Evolutionary conservation across 208 protist species (phyloP).

Genomic region (Crithidia acanthocephali): DNA sequence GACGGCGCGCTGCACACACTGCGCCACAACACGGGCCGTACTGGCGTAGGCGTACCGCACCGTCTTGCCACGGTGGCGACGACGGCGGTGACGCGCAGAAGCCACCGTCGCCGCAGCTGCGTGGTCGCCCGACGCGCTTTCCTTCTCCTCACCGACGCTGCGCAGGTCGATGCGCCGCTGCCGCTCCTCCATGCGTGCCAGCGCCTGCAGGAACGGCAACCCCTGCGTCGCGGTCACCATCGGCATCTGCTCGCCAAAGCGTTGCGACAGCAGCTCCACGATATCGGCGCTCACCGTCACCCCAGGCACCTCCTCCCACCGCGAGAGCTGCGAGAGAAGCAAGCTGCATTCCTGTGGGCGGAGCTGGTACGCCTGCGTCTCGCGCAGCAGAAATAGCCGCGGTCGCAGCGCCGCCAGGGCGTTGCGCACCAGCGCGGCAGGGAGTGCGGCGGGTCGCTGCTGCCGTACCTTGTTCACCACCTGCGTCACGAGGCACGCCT

Average conservation of each 20-base stretch:
- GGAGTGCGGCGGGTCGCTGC: slow-evolving; percentile 13
- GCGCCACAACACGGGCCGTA: slow-evolving; percentile 22
- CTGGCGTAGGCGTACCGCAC: slow-evolving; percentile 21
- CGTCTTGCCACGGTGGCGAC: not conserved
- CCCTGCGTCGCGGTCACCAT: slow-evolving; percentile 60
- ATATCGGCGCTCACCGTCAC: slow-evolving; percentile 49
- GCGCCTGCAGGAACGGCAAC: slow-evolving; percentile 52
- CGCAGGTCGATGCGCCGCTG: not conserved
- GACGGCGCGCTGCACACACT: slow-evolving; percentile 29
- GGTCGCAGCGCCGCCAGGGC: slow-evolving; percentile 57
- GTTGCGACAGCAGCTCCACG: slow-evolving; percentile 68
- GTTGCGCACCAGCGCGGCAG: slow-evolving; percentile 29
- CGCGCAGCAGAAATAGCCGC: slow-evolving; percentile 51
- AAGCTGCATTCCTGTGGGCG: slow-evolving; percentile 67
- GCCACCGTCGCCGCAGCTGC: not conserved
- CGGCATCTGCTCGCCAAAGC: slow-evolving; percentile 56
- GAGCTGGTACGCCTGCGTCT: slow-evolving; percentile 46
- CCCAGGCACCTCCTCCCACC: slow-evolving; percentile 51
- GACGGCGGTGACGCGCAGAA: slow-evolving; percentile 3
- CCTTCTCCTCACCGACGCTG: not conserved
- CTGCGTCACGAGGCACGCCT: slow-evolving; percentile 49
- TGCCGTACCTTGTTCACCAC: slow-evolving; percentile 45
- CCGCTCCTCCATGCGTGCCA: slow-evolving; percentile 31
- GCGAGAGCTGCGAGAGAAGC: slow-evolving; percentile 58
- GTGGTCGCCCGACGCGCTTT: not conserved